Conservation (phyloP, 345 rosid genomes). For the Nephelium lappaceum region DNA sequence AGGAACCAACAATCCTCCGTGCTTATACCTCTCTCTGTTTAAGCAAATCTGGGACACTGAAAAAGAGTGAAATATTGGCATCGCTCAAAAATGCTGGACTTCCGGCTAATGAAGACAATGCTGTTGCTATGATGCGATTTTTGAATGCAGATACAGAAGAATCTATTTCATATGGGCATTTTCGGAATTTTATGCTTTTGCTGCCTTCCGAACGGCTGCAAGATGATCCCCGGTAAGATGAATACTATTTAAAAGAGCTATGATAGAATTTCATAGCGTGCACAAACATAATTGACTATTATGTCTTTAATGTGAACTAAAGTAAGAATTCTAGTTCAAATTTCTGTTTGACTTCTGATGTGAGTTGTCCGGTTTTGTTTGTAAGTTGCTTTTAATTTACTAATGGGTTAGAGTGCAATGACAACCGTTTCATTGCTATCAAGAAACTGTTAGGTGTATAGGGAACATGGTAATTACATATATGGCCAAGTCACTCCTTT, state of each 20-base stretch:
- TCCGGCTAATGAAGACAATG: slow-evolving; percentile 96
- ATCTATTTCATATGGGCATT: slow-evolving; percentile 96
- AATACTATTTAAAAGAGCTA: slow-evolving; percentile 14
- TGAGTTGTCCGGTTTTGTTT: neutral
- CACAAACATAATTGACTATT: slow-evolving; percentile 2
- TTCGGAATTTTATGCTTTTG: slow-evolving; percentile 94
- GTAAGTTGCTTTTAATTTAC: neutral
- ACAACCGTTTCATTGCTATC: neutral
- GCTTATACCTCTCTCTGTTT: slow-evolving; percentile 95
- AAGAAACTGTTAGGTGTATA: neutral
- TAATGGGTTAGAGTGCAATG: neutral
- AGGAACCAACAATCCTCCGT: slow-evolving; percentile 94
- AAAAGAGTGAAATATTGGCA: slow-evolving; percentile 94
- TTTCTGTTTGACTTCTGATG: neutral
- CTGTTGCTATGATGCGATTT: slow-evolving; percentile 95
- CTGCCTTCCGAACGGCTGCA: slow-evolving; percentile 88
- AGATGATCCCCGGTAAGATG: slow-evolving; percentile 91
- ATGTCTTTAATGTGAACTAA: slow-evolving; percentile 6
- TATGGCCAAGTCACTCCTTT: neutral
- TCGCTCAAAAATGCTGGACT: slow-evolving; percentile 87
- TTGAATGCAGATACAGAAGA: slow-evolving; percentile 85
- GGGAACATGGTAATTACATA: slow-evolving; percentile 2
- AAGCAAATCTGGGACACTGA: slow-evolving; percentile 91
- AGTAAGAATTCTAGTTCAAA: slow-evolving; percentile 7
- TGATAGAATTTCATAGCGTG: neutral